Percentiles rank a stretch among this genome's conserved stretches.
Evolutionary conservation across 495 filamentous ascomycete genomes (phyloP).

Genomic region (Pyrenopolyporus hunteri): DNA sequence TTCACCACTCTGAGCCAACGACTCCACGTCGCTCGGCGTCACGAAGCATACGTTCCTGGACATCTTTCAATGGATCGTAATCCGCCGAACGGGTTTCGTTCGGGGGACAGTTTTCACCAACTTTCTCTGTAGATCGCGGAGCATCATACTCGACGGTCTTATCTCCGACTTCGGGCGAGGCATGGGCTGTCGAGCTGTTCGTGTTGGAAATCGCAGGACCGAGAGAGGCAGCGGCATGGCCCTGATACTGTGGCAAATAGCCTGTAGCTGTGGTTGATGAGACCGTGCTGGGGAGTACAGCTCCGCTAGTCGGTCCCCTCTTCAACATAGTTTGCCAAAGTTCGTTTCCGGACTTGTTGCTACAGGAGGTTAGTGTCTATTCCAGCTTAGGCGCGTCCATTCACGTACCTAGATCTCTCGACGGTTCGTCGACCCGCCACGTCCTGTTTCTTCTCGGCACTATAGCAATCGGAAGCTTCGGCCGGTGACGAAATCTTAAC

Average conservation of each 20-base stretch:
- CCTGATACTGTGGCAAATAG: conserved; percentile 53
- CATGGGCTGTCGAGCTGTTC: conserved; percentile 27
- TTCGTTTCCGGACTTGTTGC: conserved; percentile 39
- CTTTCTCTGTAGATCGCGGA: conserved; percentile 42
- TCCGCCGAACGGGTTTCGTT: conserved; percentile 39
- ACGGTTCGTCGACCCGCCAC: conserved; percentile 13
- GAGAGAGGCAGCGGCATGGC: conserved; percentile 51
- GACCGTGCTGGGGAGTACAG: conserved; percentile 47
- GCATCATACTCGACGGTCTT: conserved; percentile 36
- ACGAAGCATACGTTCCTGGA: conserved; percentile 40
- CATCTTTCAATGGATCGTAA: conserved; percentile 33
- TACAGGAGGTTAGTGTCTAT: conserved; percentile 22
- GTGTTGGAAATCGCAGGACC: conserved; percentile 47
- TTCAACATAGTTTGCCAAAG: conserved; percentile 54
- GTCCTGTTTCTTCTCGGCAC: conserved; percentile 9
- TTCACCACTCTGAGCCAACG: conserved; percentile 41
- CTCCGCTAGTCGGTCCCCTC: conserved; percentile 47
- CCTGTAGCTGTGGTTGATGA: conserved; percentile 56
- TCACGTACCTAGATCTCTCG: conserved; percentile 41
- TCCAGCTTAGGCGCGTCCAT: not conserved
- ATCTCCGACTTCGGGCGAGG: conserved; percentile 33
- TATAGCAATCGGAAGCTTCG: not conserved
- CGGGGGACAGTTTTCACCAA: conserved; percentile 52
- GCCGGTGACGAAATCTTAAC: conserved; percentile 4
- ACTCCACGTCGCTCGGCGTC: conserved; percentile 40